These are phyloP conservation scores for Solanum clarkiae DNA, from an alignment of 257 asterid genomes.

Conservation along the genomic window DNA sequence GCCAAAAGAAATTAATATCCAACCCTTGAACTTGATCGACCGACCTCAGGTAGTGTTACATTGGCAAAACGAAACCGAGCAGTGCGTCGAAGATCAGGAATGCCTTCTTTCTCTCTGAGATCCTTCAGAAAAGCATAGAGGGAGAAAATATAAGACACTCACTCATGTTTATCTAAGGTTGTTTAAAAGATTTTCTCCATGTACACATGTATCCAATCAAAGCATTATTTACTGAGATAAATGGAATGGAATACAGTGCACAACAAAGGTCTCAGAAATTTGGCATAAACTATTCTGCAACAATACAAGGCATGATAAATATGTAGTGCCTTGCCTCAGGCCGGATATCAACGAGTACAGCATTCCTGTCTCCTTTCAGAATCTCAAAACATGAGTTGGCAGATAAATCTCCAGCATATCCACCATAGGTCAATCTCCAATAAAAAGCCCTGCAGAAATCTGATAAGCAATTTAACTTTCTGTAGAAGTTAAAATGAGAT, in stretches of 20 bases:
- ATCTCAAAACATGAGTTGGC: slow-evolving; percentile 62
- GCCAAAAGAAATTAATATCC: slow-evolving; percentile 1
- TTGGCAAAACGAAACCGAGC: slow-evolving; percentile 72
- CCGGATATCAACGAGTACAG: slow-evolving; percentile 77
- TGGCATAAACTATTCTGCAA: not conserved
- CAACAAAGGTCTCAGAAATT: not conserved
- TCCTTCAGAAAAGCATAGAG: slow-evolving; percentile 38
- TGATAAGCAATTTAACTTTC: slow-evolving; percentile 71
- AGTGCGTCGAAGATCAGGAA: slow-evolving; percentile 86
- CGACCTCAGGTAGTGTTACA: slow-evolving; percentile 69
- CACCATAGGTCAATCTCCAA: slow-evolving; percentile 60
- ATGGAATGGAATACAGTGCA: not conserved
- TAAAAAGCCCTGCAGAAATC: slow-evolving; percentile 94
- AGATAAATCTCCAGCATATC: slow-evolving; percentile 90
- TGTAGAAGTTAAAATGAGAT: slow-evolving; percentile 9
- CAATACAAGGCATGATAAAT: slow-evolving; percentile 14
- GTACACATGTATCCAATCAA: not conserved
- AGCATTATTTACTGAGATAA: not conserved
- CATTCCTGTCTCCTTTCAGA: slow-evolving; percentile 50
- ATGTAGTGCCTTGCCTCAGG: slow-evolving; percentile 78
- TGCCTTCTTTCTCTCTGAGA: slow-evolving; percentile 83
- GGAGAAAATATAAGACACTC: not conserved
- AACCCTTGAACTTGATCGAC: not conserved
- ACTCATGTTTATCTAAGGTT: not conserved
- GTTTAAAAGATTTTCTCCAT: not conserved